A percentile compares a stretch with the other conserved stretches of the same genome.
These are phyloP conservation scores for Myriosclerotinia curreyana DNA, from an alignment of 2,329 filamentous ascomycete species.

Conservation along the genomic window DNA sequence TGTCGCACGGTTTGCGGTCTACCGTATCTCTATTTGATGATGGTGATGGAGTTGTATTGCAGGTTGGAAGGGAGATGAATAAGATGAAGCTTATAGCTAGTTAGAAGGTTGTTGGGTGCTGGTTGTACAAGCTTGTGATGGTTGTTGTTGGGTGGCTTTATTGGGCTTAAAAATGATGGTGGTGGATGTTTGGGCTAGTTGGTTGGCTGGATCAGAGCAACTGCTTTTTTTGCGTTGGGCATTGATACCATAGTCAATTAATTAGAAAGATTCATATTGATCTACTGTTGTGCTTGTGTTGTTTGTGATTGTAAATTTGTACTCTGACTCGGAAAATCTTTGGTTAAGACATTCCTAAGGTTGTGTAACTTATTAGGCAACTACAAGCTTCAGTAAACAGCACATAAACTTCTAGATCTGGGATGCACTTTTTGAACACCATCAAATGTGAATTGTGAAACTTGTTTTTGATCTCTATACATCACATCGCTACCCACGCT, in stretches of 20 bases:
- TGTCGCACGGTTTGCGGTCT: slow-evolving; percentile 16
- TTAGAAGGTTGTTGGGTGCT: neutral
- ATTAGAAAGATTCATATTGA: slow-evolving; percentile 22
- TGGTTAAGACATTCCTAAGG: neutral
- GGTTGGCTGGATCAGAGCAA: slow-evolving; percentile 10
- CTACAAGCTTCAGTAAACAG: slow-evolving; percentile 5
- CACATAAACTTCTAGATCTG: neutral
- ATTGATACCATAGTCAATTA: slow-evolving; percentile 20
- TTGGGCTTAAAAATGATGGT: slow-evolving; percentile 12
- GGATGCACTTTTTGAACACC: neutral
- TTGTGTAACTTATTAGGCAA: neutral
- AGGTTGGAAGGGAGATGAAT: slow-evolving; percentile 4
- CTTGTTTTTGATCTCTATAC: neutral
- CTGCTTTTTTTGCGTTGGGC: slow-evolving; percentile 6
- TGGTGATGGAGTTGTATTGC: slow-evolving; percentile 3
- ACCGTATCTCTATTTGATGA: slow-evolving; percentile 18
- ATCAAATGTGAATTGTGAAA: neutral
- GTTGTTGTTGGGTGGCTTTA: slow-evolving; percentile 17
- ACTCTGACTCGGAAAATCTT: neutral
- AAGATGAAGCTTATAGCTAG: slow-evolving; percentile 14
- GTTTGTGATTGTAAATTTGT: neutral
- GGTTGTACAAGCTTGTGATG: slow-evolving; percentile 7
- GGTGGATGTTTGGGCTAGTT: slow-evolving; percentile 16
- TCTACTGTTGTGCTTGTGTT: neutral
- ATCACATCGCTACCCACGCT: neutral